Base-by-base conservation (phyloP, 371 early-diverging fungal species). In the Dichotomocladium elegans region DNA sequence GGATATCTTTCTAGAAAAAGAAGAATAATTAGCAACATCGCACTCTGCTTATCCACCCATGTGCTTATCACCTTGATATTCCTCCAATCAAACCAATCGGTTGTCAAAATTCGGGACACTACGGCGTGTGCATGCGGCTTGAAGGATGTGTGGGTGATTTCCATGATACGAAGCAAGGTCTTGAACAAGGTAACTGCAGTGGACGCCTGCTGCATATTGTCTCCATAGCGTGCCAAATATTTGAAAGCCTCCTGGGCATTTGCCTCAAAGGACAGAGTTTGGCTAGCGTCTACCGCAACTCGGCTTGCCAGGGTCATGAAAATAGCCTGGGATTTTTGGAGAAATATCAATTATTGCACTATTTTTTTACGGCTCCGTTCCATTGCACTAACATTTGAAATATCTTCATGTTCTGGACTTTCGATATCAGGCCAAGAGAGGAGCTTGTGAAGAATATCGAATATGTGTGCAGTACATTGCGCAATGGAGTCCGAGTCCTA, bases 351-450 rank as follows among this genome's bases (percentile, higher is more conserved):
- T n/a, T n/a, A n/a, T n/a, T n/a, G n/a, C n/a, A n/a, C n/a, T n/a
- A n/a, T n/a, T n/a, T n/a, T n/a, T n/a, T n/a, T n/a, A n/a, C n/a
- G n/a, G n/a, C n/a, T n/a, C n/a, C n/a, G n/a, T n/a, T n/a, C n/a
- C 37, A 10, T 17, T 37, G 17, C 17, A 30, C 28, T 53, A 34
- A 66, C 73, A 47, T 61, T 35, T 25, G 75, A 51, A 7, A 74
- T 59, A 27, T 60, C 60, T 12, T 55, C 53, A 30, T 81, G 65
- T 42, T 79, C 83, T 14, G 73, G 63, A 29, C 68, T 72, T 29
- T 64, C 51, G 29, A 83, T 67, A 15, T 80, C 82, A 21, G 74
- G 65, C 83, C 86, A 85, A 3, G 74, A 78, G 6, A 85, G 47
- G 10, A 83, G 22, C 8, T 78, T 71, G 22, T 48, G 49, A 3